Conservation (phyloP, 805 yeast species). For the Hanseniaspora nectarophila region DNA sequence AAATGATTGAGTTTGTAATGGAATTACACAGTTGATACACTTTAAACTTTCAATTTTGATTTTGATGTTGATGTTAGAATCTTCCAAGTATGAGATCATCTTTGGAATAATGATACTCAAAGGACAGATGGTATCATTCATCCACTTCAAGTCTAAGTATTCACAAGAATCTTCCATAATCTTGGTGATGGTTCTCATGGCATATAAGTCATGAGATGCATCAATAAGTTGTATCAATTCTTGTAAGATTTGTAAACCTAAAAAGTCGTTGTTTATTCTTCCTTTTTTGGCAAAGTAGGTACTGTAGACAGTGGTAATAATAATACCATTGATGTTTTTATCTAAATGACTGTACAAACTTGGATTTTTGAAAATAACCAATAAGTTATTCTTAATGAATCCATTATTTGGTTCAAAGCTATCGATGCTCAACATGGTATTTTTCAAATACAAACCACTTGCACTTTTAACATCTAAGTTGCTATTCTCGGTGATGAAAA, state of each 20-base stretch:
- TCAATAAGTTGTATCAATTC: slow-evolving; percentile 53
- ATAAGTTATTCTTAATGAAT: slow-evolving; percentile 33
- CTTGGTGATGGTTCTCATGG: slow-evolving; percentile 63
- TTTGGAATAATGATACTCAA: slow-evolving; percentile 54
- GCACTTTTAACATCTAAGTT: slow-evolving; percentile 59
- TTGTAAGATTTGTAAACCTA: slow-evolving; percentile 56
- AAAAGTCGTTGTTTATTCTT: slow-evolving; percentile 26
- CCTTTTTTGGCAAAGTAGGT: slow-evolving; percentile 30
- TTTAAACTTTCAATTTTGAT: slow-evolving; percentile 53
- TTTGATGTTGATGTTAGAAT: slow-evolving; percentile 28
- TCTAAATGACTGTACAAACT: slow-evolving; percentile 35
- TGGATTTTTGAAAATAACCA: slow-evolving; percentile 30
- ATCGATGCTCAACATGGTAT: slow-evolving; percentile 40
- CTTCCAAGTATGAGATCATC: slow-evolving; percentile 41
- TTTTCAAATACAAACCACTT: slow-evolving; percentile 78
- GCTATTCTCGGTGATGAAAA: slow-evolving; percentile 45
- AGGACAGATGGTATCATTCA: slow-evolving; percentile 47
- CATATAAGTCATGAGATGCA: slow-evolving; percentile 32
- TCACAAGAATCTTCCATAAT: slow-evolving; percentile 80
- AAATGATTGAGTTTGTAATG: slow-evolving; percentile 55
- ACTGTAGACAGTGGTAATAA: slow-evolving; percentile 68
- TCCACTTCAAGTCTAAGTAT: slow-evolving; percentile 51
- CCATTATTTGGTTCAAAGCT: slow-evolving; percentile 27
- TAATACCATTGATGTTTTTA: slow-evolving; percentile 81
- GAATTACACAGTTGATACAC: slow-evolving; percentile 67